A percentile compares a stretch with the other conserved stretches of the same genome.
Conservation (phyloP, 768 basidiomycete species). For the Neoboletus subvelutipes region DNA sequence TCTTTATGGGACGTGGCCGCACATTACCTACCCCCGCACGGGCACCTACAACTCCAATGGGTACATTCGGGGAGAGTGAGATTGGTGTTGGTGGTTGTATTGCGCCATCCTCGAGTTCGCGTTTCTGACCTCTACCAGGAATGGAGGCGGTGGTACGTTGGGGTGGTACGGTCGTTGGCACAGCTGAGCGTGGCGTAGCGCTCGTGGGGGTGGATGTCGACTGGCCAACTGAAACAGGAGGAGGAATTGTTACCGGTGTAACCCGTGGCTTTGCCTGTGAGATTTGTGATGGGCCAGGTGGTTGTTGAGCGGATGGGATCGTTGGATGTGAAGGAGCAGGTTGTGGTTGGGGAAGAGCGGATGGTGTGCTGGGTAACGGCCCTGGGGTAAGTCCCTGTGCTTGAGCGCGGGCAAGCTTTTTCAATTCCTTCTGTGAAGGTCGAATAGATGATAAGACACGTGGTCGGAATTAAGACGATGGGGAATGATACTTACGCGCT, state of each 20-base stretch:
- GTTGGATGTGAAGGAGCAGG: constrained; percentile 25
- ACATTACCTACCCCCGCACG: constrained; percentile 58
- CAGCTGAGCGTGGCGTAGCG: constrained; percentile 32
- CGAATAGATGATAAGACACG: constrained; percentile 10
- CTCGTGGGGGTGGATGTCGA: constrained; percentile 35
- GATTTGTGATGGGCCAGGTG: constrained; percentile 13
- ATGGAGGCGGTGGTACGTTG: constrained; percentile 17
- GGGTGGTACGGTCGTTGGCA: constrained; percentile 25
- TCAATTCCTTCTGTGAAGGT: constrained; percentile 62
- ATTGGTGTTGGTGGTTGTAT: constrained; percentile 24
- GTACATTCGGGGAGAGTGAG: constrained; percentile 22
- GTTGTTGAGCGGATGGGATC: constrained; percentile 25
- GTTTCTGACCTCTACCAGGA: constrained; percentile 34
- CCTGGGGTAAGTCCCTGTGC: constrained; percentile 30
- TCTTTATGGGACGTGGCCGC: constrained; percentile 71
- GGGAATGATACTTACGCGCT: constrained; percentile 51
- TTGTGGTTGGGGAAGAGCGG: constrained; percentile 37
- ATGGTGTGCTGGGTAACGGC: constrained; percentile 23
- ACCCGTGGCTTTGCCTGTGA: constrained; percentile 29
- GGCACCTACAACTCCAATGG: constrained; percentile 42
- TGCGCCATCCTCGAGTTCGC: constrained; percentile 30
- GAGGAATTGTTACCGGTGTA: constrained; percentile 35
- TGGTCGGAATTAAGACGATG: constrained; percentile 5
- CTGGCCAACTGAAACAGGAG: constrained; percentile 24
- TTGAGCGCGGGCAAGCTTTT: constrained; percentile 61